Conservation (phyloP, 257 asterid genomes). For the Solanum megistacrolobum region DNA sequence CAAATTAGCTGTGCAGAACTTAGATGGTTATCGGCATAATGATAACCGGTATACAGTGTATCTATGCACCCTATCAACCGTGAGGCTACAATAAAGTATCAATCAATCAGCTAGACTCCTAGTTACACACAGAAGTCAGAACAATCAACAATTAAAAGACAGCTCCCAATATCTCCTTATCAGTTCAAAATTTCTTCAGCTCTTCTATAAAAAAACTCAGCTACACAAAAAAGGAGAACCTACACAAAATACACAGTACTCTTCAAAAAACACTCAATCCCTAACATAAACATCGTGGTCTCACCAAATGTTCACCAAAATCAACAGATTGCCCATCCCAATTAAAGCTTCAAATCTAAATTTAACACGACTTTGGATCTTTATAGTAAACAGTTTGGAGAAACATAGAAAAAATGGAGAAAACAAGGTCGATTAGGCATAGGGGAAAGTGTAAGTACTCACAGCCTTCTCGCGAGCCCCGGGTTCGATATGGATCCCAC, state of each 20-base stretch:
- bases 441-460: conserved; percentile 16
- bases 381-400: neutral
- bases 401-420: neutral
- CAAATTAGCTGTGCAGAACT: neutral
- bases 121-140: neutral
- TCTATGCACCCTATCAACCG: neutral
- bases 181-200: neutral
- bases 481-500: conserved; percentile 68
- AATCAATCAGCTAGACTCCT: neutral
- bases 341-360: neutral
- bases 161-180: neutral
- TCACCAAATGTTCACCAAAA: neutral
- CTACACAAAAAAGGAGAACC: neutral
- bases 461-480: conserved; percentile 94
- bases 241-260: neutral
- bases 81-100: neutral
- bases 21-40: neutral
- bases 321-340: neutral
- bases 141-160: neutral
- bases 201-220: neutral
- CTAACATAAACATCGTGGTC: neutral
- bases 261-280: neutral
- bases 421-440: neutral
- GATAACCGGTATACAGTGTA: neutral
- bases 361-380: neutral